Conservation (phyloP, 1,284 basidiomycete species). For the Trichosporon inkin region DNA sequence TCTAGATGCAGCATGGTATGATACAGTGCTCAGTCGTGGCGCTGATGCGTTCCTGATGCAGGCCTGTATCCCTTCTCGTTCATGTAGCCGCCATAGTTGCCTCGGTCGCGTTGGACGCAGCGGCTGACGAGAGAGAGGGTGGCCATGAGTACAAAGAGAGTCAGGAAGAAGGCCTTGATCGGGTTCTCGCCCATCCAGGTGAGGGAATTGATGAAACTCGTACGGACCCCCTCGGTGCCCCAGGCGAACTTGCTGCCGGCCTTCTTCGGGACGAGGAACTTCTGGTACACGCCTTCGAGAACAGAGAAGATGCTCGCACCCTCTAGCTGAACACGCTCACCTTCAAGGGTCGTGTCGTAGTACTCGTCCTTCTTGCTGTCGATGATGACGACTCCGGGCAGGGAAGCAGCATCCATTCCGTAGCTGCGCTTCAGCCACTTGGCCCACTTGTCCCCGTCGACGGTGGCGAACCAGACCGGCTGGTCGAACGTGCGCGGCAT, state of each 20-base stretch:
- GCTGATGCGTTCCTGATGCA: not conserved
- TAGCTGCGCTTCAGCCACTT: slow-evolving; percentile 73
- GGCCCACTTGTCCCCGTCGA: slow-evolving; percentile 73
- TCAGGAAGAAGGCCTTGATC: slow-evolving; percentile 35
- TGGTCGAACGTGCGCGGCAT: slow-evolving; percentile 49
- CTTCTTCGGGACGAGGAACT: slow-evolving; percentile 56
- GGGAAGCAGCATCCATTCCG: slow-evolving; percentile 49
- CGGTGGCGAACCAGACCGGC: slow-evolving; percentile 77
- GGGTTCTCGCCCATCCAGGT: slow-evolving; percentile 41
- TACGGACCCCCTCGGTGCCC: slow-evolving; percentile 44
- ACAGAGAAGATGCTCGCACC: slow-evolving; percentile 62
- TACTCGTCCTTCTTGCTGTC: slow-evolving; percentile 58
- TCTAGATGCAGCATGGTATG: not conserved
- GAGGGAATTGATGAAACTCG: slow-evolving; percentile 33
- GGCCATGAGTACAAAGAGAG: slow-evolving; percentile 34
- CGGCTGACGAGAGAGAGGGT: slow-evolving; percentile 38
- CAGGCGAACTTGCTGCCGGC: slow-evolving; percentile 27
- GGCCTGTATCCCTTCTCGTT: slow-evolving; percentile 18
- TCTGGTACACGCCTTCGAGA: slow-evolving; percentile 63
- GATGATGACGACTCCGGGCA: slow-evolving; percentile 65
- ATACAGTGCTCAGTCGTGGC: slow-evolving; percentile 11
- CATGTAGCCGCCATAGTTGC: slow-evolving; percentile 15
- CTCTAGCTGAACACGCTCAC: slow-evolving; percentile 61
- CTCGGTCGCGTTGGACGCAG: slow-evolving; percentile 31
- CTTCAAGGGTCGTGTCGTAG: slow-evolving; percentile 62